These are phyloP conservation scores for Microcos paniculata DNA, from an alignment of 345 rosid genomes.

Conservation along the genomic window DNA sequence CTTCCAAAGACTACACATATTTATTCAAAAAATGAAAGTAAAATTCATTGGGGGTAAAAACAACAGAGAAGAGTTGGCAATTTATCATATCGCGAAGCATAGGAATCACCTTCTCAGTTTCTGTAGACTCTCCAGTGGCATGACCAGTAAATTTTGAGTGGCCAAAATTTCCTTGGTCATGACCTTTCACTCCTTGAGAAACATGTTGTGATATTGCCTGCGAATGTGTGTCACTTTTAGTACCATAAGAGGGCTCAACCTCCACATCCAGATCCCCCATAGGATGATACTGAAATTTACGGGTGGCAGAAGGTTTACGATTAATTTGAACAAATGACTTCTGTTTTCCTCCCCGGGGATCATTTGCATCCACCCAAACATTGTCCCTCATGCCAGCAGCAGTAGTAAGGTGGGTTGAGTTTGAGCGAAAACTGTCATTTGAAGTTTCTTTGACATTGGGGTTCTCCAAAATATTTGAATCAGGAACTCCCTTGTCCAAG, in stretches of 20 bases:
- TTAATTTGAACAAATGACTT: constrained; percentile 41
- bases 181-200: constrained; percentile 34
- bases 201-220: constrained; percentile 32
- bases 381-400: constrained; percentile 38
- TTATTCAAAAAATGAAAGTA: neutral
- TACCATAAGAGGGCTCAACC: constrained; percentile 42
- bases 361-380: constrained; percentile 48
- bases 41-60: neutral
- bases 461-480: constrained; percentile 30
- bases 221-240: constrained; percentile 33
- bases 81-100: neutral
- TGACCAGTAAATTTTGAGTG: constrained; percentile 45
- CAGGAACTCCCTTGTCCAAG: constrained; percentile 31
- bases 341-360: constrained; percentile 43
- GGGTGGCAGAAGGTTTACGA: constrained; percentile 45
- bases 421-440: constrained; percentile 31
- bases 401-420: constrained; percentile 31
- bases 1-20: neutral
- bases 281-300: constrained; percentile 93
- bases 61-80: neutral
- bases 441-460: constrained; percentile 35
- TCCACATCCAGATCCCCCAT: constrained; percentile 76
- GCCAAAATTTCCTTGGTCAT: constrained; percentile 29
- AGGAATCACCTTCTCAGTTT: constrained; percentile 50
- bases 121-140: constrained; percentile 35